A percentile compares a stretch with the other conserved stretches of the same genome.
Evolutionary conservation across 108 stramenopile species (phyloP).

Genomic region (Conticribra weissflogii): DNA sequence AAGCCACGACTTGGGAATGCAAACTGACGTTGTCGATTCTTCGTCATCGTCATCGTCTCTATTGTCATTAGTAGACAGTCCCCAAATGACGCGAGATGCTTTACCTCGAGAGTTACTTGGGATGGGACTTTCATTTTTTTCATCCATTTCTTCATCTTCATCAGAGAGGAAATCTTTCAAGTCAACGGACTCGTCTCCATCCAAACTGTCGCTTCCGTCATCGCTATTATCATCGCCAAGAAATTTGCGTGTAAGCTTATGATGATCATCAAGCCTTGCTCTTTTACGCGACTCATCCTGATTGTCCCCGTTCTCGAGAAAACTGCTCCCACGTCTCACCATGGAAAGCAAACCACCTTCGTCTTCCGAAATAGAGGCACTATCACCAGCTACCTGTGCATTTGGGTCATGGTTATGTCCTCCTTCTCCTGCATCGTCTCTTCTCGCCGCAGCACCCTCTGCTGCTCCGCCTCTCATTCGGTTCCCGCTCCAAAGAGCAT

Average conservation of each 20-base stretch:
- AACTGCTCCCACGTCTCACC: slow-evolving; percentile 12
- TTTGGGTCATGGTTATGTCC: background rate
- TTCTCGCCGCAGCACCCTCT: slow-evolving; percentile 4
- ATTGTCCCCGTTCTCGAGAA: slow-evolving; percentile 1
- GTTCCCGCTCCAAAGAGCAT: background rate
- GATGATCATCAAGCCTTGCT: background rate
- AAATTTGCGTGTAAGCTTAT: slow-evolving; percentile 1
- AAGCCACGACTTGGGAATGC: slow-evolving; percentile 40
- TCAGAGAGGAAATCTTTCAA: slow-evolving; percentile 20
- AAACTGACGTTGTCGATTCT: slow-evolving; percentile 17
- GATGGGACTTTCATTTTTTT: background rate
- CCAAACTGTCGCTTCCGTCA: slow-evolving; percentile 18
- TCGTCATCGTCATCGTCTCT: slow-evolving; percentile 33
- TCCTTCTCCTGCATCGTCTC: background rate
- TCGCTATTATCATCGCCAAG: slow-evolving; percentile 16
- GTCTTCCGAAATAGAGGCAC: slow-evolving; percentile 35
- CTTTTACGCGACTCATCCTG: slow-evolving; percentile 19
- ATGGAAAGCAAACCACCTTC: slow-evolving; percentile 13
- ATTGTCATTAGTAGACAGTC: slow-evolving; percentile 32
- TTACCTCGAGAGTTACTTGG: slow-evolving; percentile 31
- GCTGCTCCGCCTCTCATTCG: slow-evolving; percentile 10
- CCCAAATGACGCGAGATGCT: slow-evolving; percentile 1
- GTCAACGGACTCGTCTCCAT: slow-evolving; percentile 21
- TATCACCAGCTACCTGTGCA: slow-evolving; percentile 10
- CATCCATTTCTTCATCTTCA: slow-evolving; percentile 12